Base-by-base conservation (phyloP, 140 eudicot species). In the Senecio squalidus region DNA sequence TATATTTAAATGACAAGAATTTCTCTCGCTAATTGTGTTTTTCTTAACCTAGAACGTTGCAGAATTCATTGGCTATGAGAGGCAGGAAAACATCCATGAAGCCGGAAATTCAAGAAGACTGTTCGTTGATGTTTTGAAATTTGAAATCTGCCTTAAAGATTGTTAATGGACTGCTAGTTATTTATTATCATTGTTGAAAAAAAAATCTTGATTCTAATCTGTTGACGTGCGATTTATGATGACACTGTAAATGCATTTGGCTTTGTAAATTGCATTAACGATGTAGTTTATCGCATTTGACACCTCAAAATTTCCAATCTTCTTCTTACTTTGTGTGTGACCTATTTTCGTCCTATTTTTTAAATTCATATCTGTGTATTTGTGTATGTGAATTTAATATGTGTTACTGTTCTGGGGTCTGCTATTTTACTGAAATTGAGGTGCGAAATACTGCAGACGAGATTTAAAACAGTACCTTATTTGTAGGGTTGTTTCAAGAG, bases 221-320 rank as follows among this genome's bases (percentile, higher is more conserved):
- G n/a, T 58, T 56, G 62, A 68, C 41, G 15, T 30, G 74, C 64
- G 76, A 72, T 62, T 77, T 77, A 68, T 50, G 48, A 40, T 72
- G 71, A 71, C 82, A 25, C 21, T 72, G 82, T 77, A 77, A 62
- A 62, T 77, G 68, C 79, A 62, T 72, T 68, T 54, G 76, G 66
- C 55, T 41, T 76, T 57, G 77, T 63, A 70, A 64, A 45, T 69
- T 62, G 73, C 55, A 55, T 50, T 38, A 33, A 61, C 73, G 34
- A 57, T 68, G 33, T 63, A 69, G 30, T 28, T 56, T 39, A 40
- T 50, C 26, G n/a, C n/a, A n/a, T n/a, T n/a, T 4, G 46, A 23
- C n/a, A n/a, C 33, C 30, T 23, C 27, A 54, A 24, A 9, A 52
- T 52, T 49, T 4, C 3, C 9, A 5, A 14, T 11, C 23, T 22